Evolutionary conservation across 2,329 filamentous ascomycete genomes (phyloP).

Genomic region (Sporothrix dimorphospora): DNA sequence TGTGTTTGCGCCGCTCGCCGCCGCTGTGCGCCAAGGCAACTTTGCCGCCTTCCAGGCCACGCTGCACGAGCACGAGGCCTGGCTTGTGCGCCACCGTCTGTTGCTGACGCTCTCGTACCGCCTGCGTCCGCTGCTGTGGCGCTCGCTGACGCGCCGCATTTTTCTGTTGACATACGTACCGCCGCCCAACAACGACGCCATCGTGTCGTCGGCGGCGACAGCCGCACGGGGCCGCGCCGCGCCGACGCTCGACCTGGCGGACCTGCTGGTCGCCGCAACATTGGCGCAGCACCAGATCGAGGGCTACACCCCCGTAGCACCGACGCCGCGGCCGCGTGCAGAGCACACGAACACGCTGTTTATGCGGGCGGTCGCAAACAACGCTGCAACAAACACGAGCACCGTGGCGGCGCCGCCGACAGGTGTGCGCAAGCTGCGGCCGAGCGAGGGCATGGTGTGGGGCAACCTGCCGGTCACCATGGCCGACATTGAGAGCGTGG

Average conservation of each 20-base stretch:
- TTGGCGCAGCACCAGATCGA: slow-evolving; percentile 68
- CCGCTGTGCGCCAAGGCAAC: slow-evolving; percentile 73
- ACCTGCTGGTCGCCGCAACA: slow-evolving; percentile 65
- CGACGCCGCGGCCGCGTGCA: slow-evolving; percentile 42
- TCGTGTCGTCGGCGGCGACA: slow-evolving; percentile 31
- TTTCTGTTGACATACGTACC: slow-evolving; percentile 80
- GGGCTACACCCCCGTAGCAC: slow-evolving; percentile 54
- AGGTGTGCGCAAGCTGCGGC: slow-evolving; percentile 52
- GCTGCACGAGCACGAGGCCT: slow-evolving; percentile 65
- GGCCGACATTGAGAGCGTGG: slow-evolving; percentile 73
- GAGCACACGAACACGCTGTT: slow-evolving; percentile 55
- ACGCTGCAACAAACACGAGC: slow-evolving; percentile 38
- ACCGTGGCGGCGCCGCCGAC: slow-evolving; percentile 53
- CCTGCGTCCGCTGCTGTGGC: slow-evolving; percentile 81
- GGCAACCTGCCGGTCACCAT: slow-evolving; percentile 64
- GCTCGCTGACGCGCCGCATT: slow-evolving; percentile 74
- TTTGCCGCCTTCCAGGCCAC: slow-evolving; percentile 70
- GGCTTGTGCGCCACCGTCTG: slow-evolving; percentile 76
- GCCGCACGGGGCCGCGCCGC: slow-evolving; percentile 62
- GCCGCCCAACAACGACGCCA: slow-evolving; percentile 44
- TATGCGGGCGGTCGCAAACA: slow-evolving; percentile 56
- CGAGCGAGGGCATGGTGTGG: slow-evolving; percentile 64
- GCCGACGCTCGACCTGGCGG: slow-evolving; percentile 72
- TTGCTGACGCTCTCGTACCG: slow-evolving; percentile 75
- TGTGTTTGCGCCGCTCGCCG: slow-evolving; percentile 73